Evolutionary conservation across 768 basidiomycete species (phyloP), one percentile per base, ranked within the genome.

Genomic region (Gloeostereum incarnatum): DNA sequence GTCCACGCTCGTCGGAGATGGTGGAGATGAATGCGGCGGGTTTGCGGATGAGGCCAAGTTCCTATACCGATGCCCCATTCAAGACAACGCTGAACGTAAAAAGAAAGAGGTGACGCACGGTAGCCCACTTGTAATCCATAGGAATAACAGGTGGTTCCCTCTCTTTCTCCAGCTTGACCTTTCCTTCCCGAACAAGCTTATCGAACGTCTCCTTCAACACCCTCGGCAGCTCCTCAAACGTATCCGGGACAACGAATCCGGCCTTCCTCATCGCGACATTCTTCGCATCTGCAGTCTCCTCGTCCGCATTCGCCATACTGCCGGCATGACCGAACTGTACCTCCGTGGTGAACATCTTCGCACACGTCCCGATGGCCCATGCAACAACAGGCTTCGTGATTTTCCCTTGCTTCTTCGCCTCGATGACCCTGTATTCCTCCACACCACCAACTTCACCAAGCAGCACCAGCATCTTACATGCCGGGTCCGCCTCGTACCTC

Each of bases 101-200:
- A 17, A 16, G 7, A 40, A 23, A 39, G 17, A 35, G 20, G 37
- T 16, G 13, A 43, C 51, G 14, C 26, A 60, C 61, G 66, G 93
- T 89, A 24, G 93, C 93, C 94, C 94, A 97, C 72, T 98, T 97
- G 81, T 97, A 99, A 66, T 99, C 94, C 90, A 98, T 97, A n/a
- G 94, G 94, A 57, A 98, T 97, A 41, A 86, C 80, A 7, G 94
- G 94, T 4, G 93, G 91, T 17, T 91, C 87, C 39, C 79, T 68
- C 69, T 99, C 94, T 25, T 62, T 50, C 67, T 79, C 69, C 46
- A 78, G 80, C 24, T 66, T 59, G 59, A 99, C 75, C 21, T 62
- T 53, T 23, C 92, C 90, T 32, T 51, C 59, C 43, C 59, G 54
- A 40, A 97, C 83, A 47, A 99, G 85, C 38, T 56, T 62, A 42